Base-by-base conservation (phyloP, 352 stramenopile genomes). In the Pythium plurisporium region DNA sequence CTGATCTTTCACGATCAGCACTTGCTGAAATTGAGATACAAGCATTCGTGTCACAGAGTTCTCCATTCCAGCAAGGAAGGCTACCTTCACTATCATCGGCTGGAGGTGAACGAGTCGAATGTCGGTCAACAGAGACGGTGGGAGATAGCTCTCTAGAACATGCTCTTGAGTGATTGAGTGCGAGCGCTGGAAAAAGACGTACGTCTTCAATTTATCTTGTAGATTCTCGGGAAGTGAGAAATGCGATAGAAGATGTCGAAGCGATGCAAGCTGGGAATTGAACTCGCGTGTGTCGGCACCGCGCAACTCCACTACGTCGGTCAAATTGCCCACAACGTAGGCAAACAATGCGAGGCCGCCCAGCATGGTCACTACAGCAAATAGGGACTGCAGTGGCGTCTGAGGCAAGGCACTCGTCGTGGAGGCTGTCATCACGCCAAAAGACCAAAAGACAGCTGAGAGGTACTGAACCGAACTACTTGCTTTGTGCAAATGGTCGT, bases 91-190 rank as follows among this genome's bases (percentile, higher is more conserved):
- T 23, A 89, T 83, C 79, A 91, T 89, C 5, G 79, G 73, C 45
- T 83, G 63, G n/a, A 91, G 41, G 22, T 88, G 73, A 1, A 91
- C 67, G 62, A 88, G 72, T 9, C 79, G 71, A 23, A 88, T 86
- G 46, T 91, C 81, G 0, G 76, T 81, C 1, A 91, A 53, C 27
- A 91, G 48, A 19, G 81, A 89, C 9, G 79, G 79, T 7, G 81
- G 79, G 2, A 91, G 57, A 26, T 71, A 86, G n/a, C 73, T 66
- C 48, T 83, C 76, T 0, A 91, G 62, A 2, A 83, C 41, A 43
- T 85, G 63, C 51, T 91, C 81, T 57, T 91, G 73, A 0, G 80
- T 86, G 50, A 91, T 91, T 4, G 78, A 80, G 44, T 89, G 81
- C 43, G 76, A 91, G 2, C 72, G 71, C 38, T 82, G 79, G 50